Percentiles rank a stretch among this genome's conserved stretches.
These are phyloP conservation scores for Eleusine coracana DNA, from an alignment of 176 grass and related monocot species.

Conservation along the genomic window DNA sequence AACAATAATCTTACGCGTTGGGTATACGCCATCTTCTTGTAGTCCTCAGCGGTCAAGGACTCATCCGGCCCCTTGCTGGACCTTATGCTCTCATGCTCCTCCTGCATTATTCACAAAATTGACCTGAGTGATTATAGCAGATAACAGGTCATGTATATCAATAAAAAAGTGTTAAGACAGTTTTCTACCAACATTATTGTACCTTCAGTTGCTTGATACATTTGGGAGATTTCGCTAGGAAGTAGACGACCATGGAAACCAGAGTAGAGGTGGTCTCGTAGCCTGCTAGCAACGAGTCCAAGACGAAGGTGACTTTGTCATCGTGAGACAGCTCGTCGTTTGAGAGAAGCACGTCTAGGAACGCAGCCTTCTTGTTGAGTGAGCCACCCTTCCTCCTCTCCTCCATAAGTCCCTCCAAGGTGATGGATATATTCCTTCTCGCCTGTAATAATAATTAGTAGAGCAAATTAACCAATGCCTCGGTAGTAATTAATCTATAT, in stretches of 20 bases:
- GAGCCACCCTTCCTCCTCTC: constrained; percentile 33
- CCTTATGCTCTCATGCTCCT: constrained; percentile 56
- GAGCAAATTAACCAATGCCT: neutral
- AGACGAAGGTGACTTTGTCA: constrained; percentile 64
- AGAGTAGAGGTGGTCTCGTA: constrained; percentile 67
- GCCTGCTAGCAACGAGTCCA: constrained; percentile 60
- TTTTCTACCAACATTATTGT: neutral
- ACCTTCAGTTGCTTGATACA: constrained; percentile 48
- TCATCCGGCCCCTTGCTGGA: constrained; percentile 41
- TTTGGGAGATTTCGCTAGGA: constrained; percentile 47
- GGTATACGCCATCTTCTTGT: constrained; percentile 66
- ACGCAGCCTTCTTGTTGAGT: constrained; percentile 37
- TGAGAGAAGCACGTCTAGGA: constrained; percentile 56
- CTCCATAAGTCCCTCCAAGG: constrained; percentile 48
- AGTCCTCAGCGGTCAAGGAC: constrained; percentile 48
- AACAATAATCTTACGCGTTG: constrained; percentile 41
- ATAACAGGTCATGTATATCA: neutral
- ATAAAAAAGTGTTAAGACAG: neutral
- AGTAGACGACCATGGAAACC: constrained; percentile 48
- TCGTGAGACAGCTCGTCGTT: constrained; percentile 45
- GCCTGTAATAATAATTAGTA: constrained; percentile 17
- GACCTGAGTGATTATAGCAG: neutral
- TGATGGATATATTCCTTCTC: constrained; percentile 52
- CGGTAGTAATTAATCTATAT: too few relatives aligned
- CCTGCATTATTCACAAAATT: constrained; percentile 16